These are phyloP conservation scores for Hyaloscypha bicolor DNA, from an alignment of 495 filamentous ascomycete genomes.

Conservation along the genomic window DNA sequence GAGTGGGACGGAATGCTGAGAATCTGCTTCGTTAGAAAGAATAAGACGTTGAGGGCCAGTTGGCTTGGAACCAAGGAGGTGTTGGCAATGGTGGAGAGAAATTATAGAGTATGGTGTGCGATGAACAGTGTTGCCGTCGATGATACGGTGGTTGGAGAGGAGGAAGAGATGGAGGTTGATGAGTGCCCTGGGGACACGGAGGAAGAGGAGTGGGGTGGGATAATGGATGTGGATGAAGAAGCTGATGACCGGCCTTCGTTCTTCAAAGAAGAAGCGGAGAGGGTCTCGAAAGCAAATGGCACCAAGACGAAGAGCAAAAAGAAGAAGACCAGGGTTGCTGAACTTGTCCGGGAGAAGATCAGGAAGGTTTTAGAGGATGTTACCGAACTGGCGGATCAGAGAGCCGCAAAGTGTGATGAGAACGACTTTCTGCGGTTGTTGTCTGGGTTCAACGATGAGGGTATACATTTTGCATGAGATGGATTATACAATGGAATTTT, in stretches of 20 bases:
- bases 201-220: conserved; percentile 49
- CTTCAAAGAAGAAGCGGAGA: conserved; percentile 67
- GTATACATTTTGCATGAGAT: conserved; percentile 84
- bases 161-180: conserved; percentile 49
- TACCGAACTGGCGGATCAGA: conserved; percentile 76
- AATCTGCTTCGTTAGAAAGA: conserved; percentile 78
- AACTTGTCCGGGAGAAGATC: conserved; percentile 81
- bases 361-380: conserved; percentile 75
- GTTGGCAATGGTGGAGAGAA: conserved; percentile 77
- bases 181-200: conserved; percentile 46
- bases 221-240: conserved; percentile 57
- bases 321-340: conserved; percentile 73
- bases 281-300: conserved; percentile 44
- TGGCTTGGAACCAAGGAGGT: conserved; percentile 79
- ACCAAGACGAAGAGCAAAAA: conserved; percentile 58
- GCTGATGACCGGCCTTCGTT: conserved; percentile 68
- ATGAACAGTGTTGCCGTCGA: conserved; percentile 78
- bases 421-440: conserved; percentile 76
- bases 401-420: conserved; percentile 85
- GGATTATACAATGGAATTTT: not conserved
- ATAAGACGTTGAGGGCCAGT: conserved; percentile 69
- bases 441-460: conserved; percentile 80
- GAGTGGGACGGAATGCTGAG: conserved; percentile 93
- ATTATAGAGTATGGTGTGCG: conserved; percentile 88
- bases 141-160: conserved; percentile 58